Evolutionary conservation across 495 filamentous ascomycete species (phyloP), one percentile per base, ranked within the genome.

Genomic region (Podospora sp.): DNA sequence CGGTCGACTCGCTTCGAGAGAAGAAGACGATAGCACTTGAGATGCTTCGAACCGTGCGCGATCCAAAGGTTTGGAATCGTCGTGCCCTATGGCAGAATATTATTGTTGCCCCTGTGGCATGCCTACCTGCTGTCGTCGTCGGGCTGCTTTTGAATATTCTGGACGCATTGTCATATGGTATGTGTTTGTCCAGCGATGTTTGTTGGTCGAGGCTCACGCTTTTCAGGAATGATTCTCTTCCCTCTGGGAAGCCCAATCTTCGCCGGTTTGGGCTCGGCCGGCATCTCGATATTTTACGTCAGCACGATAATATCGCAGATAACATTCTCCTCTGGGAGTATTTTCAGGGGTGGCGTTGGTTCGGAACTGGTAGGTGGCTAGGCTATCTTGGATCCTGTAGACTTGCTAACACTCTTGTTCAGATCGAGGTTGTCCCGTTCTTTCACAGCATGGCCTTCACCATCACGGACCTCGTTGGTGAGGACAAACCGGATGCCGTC

Each of bases 231-330:
- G 90, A 98, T 99, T 69, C 78, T 99, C 20, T 99, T 99, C 68
- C 95, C 95, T 6, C 83, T 98, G 25, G 92, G 92, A 21, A 89
- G 91, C 71, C 86, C 90, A 0, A 86, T 96, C 20, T 99, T 99
- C 73, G 83, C 88, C 27, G 82, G 88, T 58, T 85, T 97, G 25
- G 95, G 93, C 4, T 86, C 93, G 4, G 94, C 97, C 60, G 95
- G 95, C 16, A 96, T 99, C 65, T 97, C 96, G 0, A 98, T 99
- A 82, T 99, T 97, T 80, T 99, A 97, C 74, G 91, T 99, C 68
- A 97, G 94, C 81, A 96, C 92, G 65, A 97, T 99, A 67, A 85
- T 99, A 25, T 90, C 96, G 0, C 95, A 99, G 73, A 77, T 99
- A 55, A 90, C 92, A n/a, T 98, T 94, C 76, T 97, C 94, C 1